Evolutionary conservation across 768 basidiomycete genomes (phyloP), one percentile per base, ranked within the genome.

Genomic region (Rhizopogon rudus): DNA sequence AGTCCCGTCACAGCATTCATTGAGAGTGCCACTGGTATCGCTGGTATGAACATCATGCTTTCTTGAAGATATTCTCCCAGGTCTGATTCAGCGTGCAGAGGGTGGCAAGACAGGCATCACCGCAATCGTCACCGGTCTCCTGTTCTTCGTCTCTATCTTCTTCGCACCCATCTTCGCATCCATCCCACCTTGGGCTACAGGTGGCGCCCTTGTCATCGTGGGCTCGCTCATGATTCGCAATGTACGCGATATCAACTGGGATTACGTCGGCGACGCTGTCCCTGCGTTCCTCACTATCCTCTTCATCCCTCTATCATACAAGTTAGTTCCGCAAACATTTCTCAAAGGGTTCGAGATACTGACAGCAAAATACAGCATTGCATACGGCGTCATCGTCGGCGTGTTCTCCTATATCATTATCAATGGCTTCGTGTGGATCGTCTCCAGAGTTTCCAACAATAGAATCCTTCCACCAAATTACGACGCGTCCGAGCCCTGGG

Each of bases 171-270:
- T 94, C 62, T 92, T 94, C 60, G 89, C 90, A 9, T 90, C 87
- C 10, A 91, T 94, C 51, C 91, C 91, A 0, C 62, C 85, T 0
- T 93, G 90, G 89, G 91, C 91, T 4, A 94, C 91, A 1, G 91
- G 91, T 13, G 87, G 91, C 54, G 90, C 91, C 1, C 75, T 94
- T 37, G 81, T 90, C 42, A 86, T 94, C 53, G 91, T 91, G 10
- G 91, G 91, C n/a, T 87, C 86, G 14, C 75, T 92, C 62, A 93
- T 93, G 91, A 88, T 91, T 69, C 81, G 87, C 65, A 92, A 91
- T 61, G 88, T 90, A 20, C 78, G 83, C 33, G 91, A 91, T 44
- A 87, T 94, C 69, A 94, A 94, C 70, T 94, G 91, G 91, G 78
- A 86, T 63, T 94, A 92, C 65, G 78, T 89, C 20, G 91, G 91